Evolutionary conservation across 192 early-diverging fungal genomes (phyloP).

Genomic region (Phycomyces blakesleeanus): DNA sequence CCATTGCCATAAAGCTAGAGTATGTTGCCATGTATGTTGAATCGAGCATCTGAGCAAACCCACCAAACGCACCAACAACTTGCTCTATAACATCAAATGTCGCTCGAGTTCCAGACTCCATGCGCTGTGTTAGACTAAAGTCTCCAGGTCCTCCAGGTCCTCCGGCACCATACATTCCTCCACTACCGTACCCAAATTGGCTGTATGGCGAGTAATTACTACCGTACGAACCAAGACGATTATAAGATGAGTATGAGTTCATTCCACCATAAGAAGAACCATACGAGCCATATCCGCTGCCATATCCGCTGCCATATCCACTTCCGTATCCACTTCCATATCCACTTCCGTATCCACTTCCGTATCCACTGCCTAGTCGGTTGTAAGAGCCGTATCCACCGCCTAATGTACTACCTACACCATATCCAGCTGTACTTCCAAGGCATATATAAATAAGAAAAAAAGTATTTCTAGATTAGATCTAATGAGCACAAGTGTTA

Average conservation of each 20-base stretch:
- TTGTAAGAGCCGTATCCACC: conserved; percentile 38
- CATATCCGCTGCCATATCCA: conserved; percentile 50
- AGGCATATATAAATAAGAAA: too few species aligned
- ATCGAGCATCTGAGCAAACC: conserved; percentile 97
- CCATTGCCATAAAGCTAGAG: conserved; percentile 90
- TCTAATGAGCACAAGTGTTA: too few species aligned
- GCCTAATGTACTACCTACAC: conserved; percentile 30
- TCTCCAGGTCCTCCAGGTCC: conserved; percentile 57
- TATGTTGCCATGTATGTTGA: conserved; percentile 97
- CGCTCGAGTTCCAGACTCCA: conserved; percentile 87
- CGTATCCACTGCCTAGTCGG: conserved; percentile 34
- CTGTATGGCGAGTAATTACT: conserved; percentile 20
- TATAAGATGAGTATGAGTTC: conserved; percentile 27
- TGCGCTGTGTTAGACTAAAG: conserved; percentile 68
- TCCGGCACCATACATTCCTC: conserved; percentile 37
- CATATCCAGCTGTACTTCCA: conserved; percentile 36
- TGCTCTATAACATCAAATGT: conserved; percentile 92
- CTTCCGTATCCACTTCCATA: conserved; percentile 37
- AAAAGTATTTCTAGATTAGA: too few species aligned
- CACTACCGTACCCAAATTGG: conserved; percentile 23
- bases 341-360: conserved; percentile 35
- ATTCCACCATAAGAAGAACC: conserved; percentile 38
- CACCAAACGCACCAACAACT: conserved; percentile 93
- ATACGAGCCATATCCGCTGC: conserved; percentile 46
- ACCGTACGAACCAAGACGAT: conserved; percentile 29